Conservation (phyloP, 768 basidiomycete species). For the Macrolepiota albuminosa region DNA sequence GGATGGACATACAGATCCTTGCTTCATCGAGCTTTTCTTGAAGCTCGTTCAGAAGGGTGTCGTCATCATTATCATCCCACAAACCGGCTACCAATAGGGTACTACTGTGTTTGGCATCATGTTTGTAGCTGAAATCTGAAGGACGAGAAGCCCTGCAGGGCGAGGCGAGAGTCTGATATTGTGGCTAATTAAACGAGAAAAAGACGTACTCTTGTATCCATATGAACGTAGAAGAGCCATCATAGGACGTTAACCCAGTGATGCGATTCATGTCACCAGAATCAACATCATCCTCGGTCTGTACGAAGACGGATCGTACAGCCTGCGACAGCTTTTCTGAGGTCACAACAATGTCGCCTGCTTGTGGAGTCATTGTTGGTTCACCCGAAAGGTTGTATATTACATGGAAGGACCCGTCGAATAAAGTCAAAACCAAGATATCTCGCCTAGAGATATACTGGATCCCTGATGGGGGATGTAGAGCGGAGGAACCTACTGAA, state of each 20-base stretch:
- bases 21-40: slow-evolving; percentile 21
- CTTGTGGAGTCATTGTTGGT: slow-evolving; percentile 35
- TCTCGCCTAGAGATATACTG: slow-evolving; percentile 48
- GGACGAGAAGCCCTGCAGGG: slow-evolving; percentile 49
- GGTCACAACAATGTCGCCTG: slow-evolving; percentile 22
- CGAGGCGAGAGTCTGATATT: not conserved
- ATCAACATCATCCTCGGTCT: slow-evolving; percentile 37
- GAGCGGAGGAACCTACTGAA: slow-evolving; percentile 54
- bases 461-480: slow-evolving; percentile 58
- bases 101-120: slow-evolving; percentile 60
- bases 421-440: slow-evolving; percentile 50
- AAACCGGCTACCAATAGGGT: slow-evolving; percentile 54
- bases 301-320: slow-evolving; percentile 47
- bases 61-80: slow-evolving; percentile 39
- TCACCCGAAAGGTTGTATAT: slow-evolving; percentile 45
- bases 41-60: slow-evolving; percentile 30
- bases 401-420: slow-evolving; percentile 69
- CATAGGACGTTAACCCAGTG: slow-evolving; percentile 57
- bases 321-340: slow-evolving; percentile 43
- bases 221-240: slow-evolving; percentile 44
- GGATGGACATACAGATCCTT: slow-evolving; percentile 26
- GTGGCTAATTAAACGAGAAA: not conserved
- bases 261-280: slow-evolving; percentile 53
- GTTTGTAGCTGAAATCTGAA: slow-evolving; percentile 77
- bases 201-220: slow-evolving; percentile 73